Evolutionary conservation across 192 early-diverging fungal species (phyloP), one percentile per base, ranked within the genome.

Genomic region (Backusella westeae): DNA sequence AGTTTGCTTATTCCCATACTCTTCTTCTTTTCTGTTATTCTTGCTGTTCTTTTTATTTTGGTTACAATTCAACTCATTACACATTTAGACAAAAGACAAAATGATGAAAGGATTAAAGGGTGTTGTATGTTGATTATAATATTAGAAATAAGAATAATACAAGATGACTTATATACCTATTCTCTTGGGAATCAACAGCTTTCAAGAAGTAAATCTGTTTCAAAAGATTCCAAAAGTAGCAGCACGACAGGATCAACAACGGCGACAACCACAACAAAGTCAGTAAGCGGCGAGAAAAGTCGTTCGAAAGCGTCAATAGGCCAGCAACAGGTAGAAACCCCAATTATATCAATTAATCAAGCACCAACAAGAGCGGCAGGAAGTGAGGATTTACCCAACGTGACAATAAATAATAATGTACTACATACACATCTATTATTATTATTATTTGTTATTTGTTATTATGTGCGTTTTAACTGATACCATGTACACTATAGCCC

Each of bases 51-150:
- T 3, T 10, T 8, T 1, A 8, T 56, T 56, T 56, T 8, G 19
- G 6, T 23, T 23, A 21, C 52, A 56, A 56, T 71, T 44, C n/a
- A 39, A 6, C 10, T 14, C 14, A 70, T 21, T 26, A 46, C 21
- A 70, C 17, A 29, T 4, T 71, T 23, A 26, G 21, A 59, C 23
- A 14, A 59, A 71, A 12, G 19, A 21, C 21, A 79, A 38, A 39
- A 79, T 79, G 78, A 79, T 79, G 67, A 79, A 79, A 79, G 78
- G 78, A 66, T 42, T 79, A n/a, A 79, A 79, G 35, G 78, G 72
- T 26, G 78, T 74, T 69, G 78, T 79, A 79, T 38, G 68, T 70
- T 26, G 19, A 5, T 15, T 9, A 29, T 49, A 32, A 19, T 32
- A 1, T 34, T 14, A 44, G 4, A 69, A 39, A 36, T 38, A 44